A percentile compares a stretch with the other conserved stretches of the same genome.
Evolutionary conservation across 2,329 filamentous ascomycete genomes (phyloP).

Genomic region (Neonectria hederae): DNA sequence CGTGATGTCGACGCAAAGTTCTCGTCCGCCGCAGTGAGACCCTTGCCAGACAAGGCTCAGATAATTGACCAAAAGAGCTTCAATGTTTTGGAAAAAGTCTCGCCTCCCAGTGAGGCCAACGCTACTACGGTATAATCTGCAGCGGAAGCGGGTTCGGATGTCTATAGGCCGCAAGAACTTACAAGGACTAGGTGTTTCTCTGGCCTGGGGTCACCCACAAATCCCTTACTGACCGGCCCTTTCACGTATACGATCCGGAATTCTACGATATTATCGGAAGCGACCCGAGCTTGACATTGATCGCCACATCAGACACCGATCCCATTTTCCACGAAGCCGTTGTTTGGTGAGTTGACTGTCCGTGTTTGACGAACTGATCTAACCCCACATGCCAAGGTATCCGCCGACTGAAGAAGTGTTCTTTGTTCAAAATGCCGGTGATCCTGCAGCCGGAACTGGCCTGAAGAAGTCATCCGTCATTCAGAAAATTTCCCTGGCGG

Average conservation of each 20-base stretch:
- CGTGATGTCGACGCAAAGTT: not conserved
- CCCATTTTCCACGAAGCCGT: constrained; percentile 66
- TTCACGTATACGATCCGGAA: constrained; percentile 57
- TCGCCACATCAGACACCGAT: constrained; percentile 55
- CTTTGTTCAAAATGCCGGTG: constrained; percentile 63
- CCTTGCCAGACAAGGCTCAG: not conserved
- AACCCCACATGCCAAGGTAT: constrained; percentile 39
- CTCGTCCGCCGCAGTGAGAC: not conserved
- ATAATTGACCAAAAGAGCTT: not conserved
- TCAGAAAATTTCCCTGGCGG: constrained; percentile 58
- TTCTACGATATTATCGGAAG: constrained; percentile 61
- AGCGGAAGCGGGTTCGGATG: not conserved
- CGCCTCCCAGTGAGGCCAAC: not conserved
- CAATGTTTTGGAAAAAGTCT: not conserved
- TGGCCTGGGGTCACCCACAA: constrained; percentile 38
- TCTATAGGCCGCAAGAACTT: not conserved
- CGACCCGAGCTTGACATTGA: constrained; percentile 59
- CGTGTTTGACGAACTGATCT: too few relatives aligned
- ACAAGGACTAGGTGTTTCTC: constrained; percentile 21
- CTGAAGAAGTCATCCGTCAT: constrained; percentile 61
- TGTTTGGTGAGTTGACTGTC: constrained; percentile 50
- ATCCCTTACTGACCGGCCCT: constrained; percentile 33
- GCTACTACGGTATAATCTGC: not conserved
- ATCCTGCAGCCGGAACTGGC: constrained; percentile 57
- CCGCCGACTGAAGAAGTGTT: constrained; percentile 62